Evolutionary conservation across 441 rosid species (phyloP), one percentile per base, ranked within the genome.

Genomic region (Croton laevigatus): DNA sequence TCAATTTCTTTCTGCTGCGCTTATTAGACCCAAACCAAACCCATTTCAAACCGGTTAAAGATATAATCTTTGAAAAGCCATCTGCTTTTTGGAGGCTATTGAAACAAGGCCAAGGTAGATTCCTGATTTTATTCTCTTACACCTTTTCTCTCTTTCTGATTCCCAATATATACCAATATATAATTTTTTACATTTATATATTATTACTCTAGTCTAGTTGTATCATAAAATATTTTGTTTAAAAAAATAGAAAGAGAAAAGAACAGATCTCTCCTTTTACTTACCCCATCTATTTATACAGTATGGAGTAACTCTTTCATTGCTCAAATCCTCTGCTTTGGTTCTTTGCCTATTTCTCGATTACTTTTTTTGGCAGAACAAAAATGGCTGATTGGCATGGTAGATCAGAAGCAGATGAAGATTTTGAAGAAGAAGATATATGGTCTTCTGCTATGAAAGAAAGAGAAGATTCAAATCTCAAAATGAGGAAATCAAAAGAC

Each of bases 361-460:
- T 36, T 72, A 38, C 36, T 13, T 61, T 40, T 44, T 68, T 65
- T 17, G 73, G 68, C 55, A 62, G 62, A 23, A 4, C 54, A 36
- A 62, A 49, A 64, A 79, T 78, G 81, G 84, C 71, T 72, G 79
- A 77, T 45, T 67, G 84, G 84, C 65, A 75, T 69, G 81, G 81
- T 71, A 75, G 73, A 68, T 48, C 76, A 66, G 38, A 59, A 57
- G 78, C 69, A 75, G 77, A 82, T 71, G 94, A 83, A 71, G 94
- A 93, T 63, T 89, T 91, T 81, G 88, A 84, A 63, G 97, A 91
- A 82, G 90, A 81, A 73, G 96, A 91, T 59, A 81, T 88, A 14
- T 91, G 96, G 93, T 82, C 87, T 6, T 82, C 88, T 6, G 82
- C 70, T 66, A 72, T 48, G 54, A 81, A 80, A 55, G 88, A 82